Conservation (phyloP, 2,329 filamentous ascomycete genomes). For the Reticulascus tulasneorum region DNA sequence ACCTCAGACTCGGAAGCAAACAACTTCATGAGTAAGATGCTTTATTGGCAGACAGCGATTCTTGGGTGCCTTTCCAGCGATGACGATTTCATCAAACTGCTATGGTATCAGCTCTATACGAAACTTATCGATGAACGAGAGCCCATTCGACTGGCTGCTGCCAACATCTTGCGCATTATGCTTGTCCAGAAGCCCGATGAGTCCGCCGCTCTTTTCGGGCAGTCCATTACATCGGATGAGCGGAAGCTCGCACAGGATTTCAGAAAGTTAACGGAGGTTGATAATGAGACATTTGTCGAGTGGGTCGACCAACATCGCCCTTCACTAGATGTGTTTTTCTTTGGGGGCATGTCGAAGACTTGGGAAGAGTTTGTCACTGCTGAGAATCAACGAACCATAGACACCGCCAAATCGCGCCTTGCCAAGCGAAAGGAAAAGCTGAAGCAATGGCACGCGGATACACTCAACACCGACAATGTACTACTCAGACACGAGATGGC, state of each 20-base stretch:
- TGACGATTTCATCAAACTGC: conserved; percentile 74
- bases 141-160: conserved; percentile 69
- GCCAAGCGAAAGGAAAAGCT: conserved; percentile 77
- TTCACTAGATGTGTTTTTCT: conserved; percentile 78
- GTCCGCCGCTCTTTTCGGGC: conserved; percentile 67
- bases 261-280: conserved; percentile 77
- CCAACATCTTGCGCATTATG: conserved; percentile 85
- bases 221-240: conserved; percentile 68
- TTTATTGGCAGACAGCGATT: conserved; percentile 94
- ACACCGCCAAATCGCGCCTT: conserved; percentile 67
- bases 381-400: conserved; percentile 77
- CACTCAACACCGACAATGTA: conserved; percentile 63
- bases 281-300: conserved; percentile 79
- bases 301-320: conserved; percentile 84
- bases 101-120: conserved; percentile 90
- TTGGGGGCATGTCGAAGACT: conserved; percentile 70
- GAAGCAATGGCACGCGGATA: conserved; percentile 72
- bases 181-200: conserved; percentile 90
- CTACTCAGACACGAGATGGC: conserved; percentile 80
- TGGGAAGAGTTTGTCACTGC: conserved; percentile 85
- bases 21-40: conserved; percentile 75
- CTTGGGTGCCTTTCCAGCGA: conserved; percentile 74
- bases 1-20: conserved; percentile 59
- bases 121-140: conserved; percentile 72
- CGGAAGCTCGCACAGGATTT: conserved; percentile 71